These are phyloP conservation scores for Delonix regia DNA, from an alignment of 306 rosid species.

Conservation along the genomic window DNA sequence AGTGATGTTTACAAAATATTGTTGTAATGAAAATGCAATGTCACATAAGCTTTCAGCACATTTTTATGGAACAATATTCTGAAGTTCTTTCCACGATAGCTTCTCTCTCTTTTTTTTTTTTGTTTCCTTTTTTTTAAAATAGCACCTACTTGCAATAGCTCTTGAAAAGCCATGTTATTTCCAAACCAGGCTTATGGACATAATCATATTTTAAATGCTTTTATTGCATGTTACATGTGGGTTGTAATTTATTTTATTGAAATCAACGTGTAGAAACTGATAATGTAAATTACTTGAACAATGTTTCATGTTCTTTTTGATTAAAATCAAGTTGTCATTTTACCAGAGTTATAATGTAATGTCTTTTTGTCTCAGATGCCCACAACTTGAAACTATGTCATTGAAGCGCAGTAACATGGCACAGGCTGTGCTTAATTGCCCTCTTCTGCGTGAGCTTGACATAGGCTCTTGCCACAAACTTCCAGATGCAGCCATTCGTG, in stretches of 20 bases:
- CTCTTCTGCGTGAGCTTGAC: conserved; percentile 73
- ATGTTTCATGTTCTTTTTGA: background rate
- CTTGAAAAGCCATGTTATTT: background rate
- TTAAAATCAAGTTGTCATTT: conserved; percentile 8
- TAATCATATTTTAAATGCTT: background rate
- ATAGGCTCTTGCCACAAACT: conserved; percentile 87
- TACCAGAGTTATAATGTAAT: conserved; percentile 24
- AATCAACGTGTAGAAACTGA: background rate
- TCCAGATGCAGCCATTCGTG: conserved; percentile 86
- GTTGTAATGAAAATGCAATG: background rate
- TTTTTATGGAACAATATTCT: background rate
- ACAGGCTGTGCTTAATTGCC: conserved; percentile 79
- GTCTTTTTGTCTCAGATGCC: conserved; percentile 62
- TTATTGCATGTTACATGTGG: background rate
- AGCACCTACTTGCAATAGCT: background rate
- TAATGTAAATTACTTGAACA: background rate
- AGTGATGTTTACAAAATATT: background rate
- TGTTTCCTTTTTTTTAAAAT: too few relatives aligned
- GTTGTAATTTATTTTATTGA: background rate
- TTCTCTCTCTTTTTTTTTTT: too few relatives aligned
- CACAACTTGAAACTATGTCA: conserved; percentile 81
- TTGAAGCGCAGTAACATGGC: conserved; percentile 91
- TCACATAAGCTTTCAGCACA: background rate
- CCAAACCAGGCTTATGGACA: background rate
- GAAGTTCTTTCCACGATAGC: background rate